Base-by-base conservation (phyloP, 768 basidiomycete species). In the Podaxis sp. region DNA sequence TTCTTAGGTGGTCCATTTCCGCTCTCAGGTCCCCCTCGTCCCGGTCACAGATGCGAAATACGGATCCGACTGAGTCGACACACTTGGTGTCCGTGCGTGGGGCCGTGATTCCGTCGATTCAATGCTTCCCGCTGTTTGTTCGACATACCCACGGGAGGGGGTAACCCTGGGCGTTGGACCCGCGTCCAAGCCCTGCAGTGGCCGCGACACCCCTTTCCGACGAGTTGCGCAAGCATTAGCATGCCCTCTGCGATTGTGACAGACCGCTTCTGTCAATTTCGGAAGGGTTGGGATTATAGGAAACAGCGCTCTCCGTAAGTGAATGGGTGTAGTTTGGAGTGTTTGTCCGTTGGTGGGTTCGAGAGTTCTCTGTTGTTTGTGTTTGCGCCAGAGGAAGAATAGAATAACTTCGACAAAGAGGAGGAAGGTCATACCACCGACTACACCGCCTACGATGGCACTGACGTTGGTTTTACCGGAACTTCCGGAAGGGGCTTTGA, bases 1-100 rank as follows among this genome's bases (percentile, higher is more conserved):
- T 53, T 44, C 61, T 44, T 11, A 62, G 40, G 16, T 47, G 50
- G 11, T 52, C 32, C 1, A 62, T 50, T 47, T 62, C 56, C 13
- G 35, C 61, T 46, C 61, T 51, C 40, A 62, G 40, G 23, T 48
- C 28, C 9, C 55, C 21, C 21, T 44, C 10, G 21, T 9, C 35
- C 18, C 35, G n/a, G 38, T 2, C 2, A 18, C 21, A 18, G 37
- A 16, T 10, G 42, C 13, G 9, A 38, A 21, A 21, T 18, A 23
- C 25, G 47, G 32, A 7, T 27, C 5, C 3, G 10, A n/a, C 80
- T 79, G 3, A 82, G 72, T 61, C 82, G 32, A 6, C 36, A 37
- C 1, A 0, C 16, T 46, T 28, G 7, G 9, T 11, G 10, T 42
- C 23, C 5, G 16, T n/a, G 55, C 36, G 47, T 14, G n/a, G 32